Base-by-base conservation (phyloP, 345 rosid genomes). In the Salix exigua region DNA sequence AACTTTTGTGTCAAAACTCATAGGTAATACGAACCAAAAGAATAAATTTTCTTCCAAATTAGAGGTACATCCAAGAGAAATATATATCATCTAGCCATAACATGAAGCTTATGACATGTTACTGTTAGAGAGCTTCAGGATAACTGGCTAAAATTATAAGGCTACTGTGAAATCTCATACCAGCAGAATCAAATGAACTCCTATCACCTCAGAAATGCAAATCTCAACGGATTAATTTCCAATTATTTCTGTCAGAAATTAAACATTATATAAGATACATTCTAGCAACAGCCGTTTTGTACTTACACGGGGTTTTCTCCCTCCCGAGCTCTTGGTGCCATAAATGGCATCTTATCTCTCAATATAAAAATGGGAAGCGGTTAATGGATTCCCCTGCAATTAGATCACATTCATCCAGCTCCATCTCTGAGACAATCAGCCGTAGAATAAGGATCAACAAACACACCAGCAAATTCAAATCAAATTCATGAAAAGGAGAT, bases 221-320 rank as follows among this genome's bases (percentile, higher is more conserved):
- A 74, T 74, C 83, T 77, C 72, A 77, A 81, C 70, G 77, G 75
- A 76, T 64, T 37, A 74, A 85, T 72, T 85, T 80, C 78, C 77
- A 68, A 78, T 84, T 86, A 85, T 88, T 86, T 80, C 72, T 60
- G 83, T 81, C 75, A 83, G 78, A 26, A 74, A 74, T 72, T 72
- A 75, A 75, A 66, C 48, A 65, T 71, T 79, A 78, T 80, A 55
- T 58, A 65, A 55, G 31, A 66, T 68, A 73, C 77, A 77, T 80
- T 80, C 89, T 75, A 73, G 80, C 65, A 76, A 72, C 75, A 78
- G 80, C 84, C 86, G 73, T 73, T 84, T 81, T 78, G 78, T 86
- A 85, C 83, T 88, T 88, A 88, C 91, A 86, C 74, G 77, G 77
- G 80, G 81, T 71, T 37, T 30, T 70, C 75, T 76, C 81, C 82